Conservation (phyloP, 768 basidiomycete species). For the Leccinum arenicola region DNA sequence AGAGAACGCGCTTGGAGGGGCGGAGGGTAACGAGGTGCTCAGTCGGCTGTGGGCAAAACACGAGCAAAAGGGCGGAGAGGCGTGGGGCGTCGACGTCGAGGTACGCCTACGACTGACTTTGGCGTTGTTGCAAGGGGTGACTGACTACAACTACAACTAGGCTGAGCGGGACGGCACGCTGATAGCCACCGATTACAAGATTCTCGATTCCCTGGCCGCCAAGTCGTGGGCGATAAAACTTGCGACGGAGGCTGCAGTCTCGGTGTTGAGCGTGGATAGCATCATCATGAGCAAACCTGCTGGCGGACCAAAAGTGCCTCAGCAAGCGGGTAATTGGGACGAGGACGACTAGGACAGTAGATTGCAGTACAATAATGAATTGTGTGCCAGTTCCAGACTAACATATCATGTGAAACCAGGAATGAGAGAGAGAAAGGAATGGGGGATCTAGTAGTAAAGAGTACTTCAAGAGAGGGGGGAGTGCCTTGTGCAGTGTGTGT, state of each 20-base stretch:
- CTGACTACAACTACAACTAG: slow-evolving; percentile 35
- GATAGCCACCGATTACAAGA: slow-evolving; percentile 55
- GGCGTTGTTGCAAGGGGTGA: not conserved
- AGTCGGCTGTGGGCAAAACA: slow-evolving; percentile 90
- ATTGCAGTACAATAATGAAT: slow-evolving; percentile 29
- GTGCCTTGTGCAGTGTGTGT: slow-evolving; percentile 1
- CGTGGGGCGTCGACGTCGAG: slow-evolving; percentile 89
- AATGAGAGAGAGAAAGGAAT: not conserved
- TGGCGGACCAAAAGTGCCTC: slow-evolving; percentile 83
- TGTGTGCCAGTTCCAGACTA: slow-evolving; percentile 22
- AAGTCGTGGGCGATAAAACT: slow-evolving; percentile 88
- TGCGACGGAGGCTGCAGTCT: slow-evolving; percentile 89
- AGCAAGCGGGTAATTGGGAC: slow-evolving; percentile 87
- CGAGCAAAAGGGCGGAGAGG: slow-evolving; percentile 66
- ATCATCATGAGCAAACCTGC: slow-evolving; percentile 98
- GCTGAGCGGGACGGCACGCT: slow-evolving; percentile 79
- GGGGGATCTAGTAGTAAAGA: slow-evolving; percentile 2
- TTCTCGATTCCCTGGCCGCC: slow-evolving; percentile 84
- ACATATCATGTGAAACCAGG: slow-evolving; percentile 5
- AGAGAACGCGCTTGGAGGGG: slow-evolving; percentile 91
- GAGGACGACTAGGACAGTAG: slow-evolving; percentile 49
- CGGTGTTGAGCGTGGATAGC: slow-evolving; percentile 92
- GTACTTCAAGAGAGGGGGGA: slow-evolving; percentile 2
- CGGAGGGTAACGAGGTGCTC: slow-evolving; percentile 90
- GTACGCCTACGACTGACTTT: slow-evolving; percentile 35